Evolutionary conservation across 768 basidiomycete genomes (phyloP).

Genomic region (Asterophora parasitica): DNA sequence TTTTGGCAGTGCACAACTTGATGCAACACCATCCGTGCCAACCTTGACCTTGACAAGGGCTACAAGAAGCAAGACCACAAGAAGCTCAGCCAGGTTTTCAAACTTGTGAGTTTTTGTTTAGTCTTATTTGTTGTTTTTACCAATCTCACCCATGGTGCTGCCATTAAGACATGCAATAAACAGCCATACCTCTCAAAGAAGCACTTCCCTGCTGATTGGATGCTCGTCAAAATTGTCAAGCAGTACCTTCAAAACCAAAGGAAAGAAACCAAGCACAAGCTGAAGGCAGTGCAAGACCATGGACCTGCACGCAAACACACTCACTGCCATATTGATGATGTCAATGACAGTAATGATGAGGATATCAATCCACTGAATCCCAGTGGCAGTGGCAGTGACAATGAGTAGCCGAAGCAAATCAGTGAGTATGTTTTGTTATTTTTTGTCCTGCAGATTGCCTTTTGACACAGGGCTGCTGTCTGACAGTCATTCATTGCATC

Average conservation of each 20-base stretch:
- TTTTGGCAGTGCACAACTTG: neutral
- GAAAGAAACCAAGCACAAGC: neutral
- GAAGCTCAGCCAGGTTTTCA: conserved; percentile 1
- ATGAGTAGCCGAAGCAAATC: neutral
- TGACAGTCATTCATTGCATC: too few relatives aligned
- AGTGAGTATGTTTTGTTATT: too few relatives aligned
- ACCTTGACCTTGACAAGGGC: neutral
- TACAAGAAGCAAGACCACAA: neutral
- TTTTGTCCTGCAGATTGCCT: too few relatives aligned
- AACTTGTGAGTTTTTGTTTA: neutral
- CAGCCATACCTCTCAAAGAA: neutral
- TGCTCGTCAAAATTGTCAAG: neutral
- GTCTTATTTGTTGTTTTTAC: neutral
- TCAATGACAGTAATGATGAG: neutral
- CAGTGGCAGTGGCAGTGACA: neutral
- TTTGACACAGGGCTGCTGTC: too few relatives aligned
- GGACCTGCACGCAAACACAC: neutral
- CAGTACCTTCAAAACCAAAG: conserved; percentile 5
- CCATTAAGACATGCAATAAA: neutral
- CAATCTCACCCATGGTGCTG: neutral
- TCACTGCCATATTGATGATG: neutral
- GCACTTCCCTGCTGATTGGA: conserved; percentile 3
- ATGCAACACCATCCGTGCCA: neutral
- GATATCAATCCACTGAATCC: neutral
- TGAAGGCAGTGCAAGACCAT: neutral